Conservation (phyloP, 305 asterid species). For the Solanum hybrid region DNA sequence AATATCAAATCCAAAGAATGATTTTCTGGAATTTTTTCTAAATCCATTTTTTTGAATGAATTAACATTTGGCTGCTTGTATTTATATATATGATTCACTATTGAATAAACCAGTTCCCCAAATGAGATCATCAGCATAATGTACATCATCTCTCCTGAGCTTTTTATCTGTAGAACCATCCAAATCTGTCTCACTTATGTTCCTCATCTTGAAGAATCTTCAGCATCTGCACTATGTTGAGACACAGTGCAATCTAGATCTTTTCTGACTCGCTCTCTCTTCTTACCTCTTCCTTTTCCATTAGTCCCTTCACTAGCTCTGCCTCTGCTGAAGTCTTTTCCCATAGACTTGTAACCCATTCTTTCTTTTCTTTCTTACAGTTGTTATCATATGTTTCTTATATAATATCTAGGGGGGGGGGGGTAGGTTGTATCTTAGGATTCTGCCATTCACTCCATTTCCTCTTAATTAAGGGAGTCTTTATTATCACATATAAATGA, state of each 20-base stretch:
- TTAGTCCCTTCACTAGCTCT: background rate
- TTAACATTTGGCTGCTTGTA: background rate
- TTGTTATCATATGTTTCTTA: background rate
- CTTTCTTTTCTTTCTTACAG: too few species aligned
- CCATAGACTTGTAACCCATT: background rate
- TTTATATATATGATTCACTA: background rate
- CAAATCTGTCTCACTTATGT: background rate
- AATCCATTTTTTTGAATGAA: background rate
- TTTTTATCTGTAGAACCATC: background rate
- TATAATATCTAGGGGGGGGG: background rate
- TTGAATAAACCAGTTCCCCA: background rate
- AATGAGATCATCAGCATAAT: background rate
- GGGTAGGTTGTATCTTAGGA: background rate
- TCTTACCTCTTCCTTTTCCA: background rate
- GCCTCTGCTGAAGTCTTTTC: background rate
- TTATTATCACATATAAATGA: too few species aligned
- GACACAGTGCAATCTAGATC: background rate
- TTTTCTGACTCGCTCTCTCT: background rate
- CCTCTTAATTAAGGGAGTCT: background rate
- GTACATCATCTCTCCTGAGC: background rate
- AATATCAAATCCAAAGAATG: background rate
- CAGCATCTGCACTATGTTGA: background rate
- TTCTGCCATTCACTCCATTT: background rate
- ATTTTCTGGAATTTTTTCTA: background rate
- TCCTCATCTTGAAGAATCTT: background rate